Percentiles rank a stretch among this genome's conserved stretches.
These are phyloP conservation scores for Colletotrichum phormii DNA, from an alignment of 2,329 filamentous ascomycete genomes.

Conservation along the genomic window DNA sequence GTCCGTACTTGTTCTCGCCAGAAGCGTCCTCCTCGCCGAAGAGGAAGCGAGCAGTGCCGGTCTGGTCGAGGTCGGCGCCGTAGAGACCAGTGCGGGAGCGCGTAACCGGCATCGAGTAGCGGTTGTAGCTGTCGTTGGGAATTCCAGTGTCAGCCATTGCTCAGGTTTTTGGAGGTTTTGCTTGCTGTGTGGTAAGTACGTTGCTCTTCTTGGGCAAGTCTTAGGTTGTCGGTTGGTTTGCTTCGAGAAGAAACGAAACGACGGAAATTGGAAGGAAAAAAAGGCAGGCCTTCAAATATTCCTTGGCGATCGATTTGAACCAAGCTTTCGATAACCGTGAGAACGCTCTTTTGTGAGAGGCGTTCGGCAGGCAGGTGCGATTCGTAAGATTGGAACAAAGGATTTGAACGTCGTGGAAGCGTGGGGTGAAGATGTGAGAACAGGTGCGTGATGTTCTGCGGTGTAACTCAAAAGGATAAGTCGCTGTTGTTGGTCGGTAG, in stretches of 20 bases:
- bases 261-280: not conserved
- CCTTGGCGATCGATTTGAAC: not conserved
- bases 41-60: conserved; percentile 86
- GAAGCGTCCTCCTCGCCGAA: conserved; percentile 83
- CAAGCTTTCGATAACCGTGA: not conserved
- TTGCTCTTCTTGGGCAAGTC: conserved; percentile 26
- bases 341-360: not conserved
- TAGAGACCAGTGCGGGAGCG: conserved; percentile 75
- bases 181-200: not conserved
- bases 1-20: conserved; percentile 76
- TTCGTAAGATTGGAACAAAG: conserved; percentile 7
- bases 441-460: not conserved
- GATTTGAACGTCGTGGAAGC: not conserved
- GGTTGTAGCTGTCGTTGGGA: conserved; percentile 73
- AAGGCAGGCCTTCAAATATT: not conserved
- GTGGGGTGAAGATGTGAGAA: not conserved
- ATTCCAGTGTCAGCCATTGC: conserved; percentile 35
- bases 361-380: not conserved
- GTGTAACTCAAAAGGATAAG: not conserved
- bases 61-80: conserved; percentile 79
- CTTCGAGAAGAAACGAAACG: not conserved
- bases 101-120: conserved; percentile 94
- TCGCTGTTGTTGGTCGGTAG: not conserved
- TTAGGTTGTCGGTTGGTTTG: not conserved
- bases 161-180: not conserved